Conservation (phyloP, 202 grass and related monocot species). For the Setaria viridis region DNA sequence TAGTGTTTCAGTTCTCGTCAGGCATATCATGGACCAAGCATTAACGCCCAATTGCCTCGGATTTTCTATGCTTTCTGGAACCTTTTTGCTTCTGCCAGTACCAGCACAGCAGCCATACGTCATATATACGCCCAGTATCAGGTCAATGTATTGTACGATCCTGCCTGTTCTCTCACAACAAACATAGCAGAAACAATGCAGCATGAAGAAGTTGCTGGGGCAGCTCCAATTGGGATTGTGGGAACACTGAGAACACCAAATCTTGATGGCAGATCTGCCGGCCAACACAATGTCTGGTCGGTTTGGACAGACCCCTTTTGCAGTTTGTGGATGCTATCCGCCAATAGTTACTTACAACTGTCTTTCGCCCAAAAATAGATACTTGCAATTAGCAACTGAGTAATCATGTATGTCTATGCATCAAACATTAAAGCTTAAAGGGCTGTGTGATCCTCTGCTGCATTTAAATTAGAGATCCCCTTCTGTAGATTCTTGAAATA, state of each 20-base stretch:
- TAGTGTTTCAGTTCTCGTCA: conserved; percentile 39
- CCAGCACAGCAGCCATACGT: conserved; percentile 26
- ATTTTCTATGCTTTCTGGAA: conserved; percentile 27
- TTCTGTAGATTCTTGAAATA: not conserved
- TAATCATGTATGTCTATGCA: not conserved
- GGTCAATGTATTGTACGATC: conserved; percentile 31
- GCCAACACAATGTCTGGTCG: conserved; percentile 44
- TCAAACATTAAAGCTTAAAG: not conserved
- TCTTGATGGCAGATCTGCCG: conserved; percentile 43
- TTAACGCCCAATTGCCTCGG: conserved; percentile 31
- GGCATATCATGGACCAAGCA: conserved; percentile 28
- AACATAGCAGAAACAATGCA: not conserved
- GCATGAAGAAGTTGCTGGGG: conserved; percentile 26
- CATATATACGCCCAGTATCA: conserved; percentile 22
- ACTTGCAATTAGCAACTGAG: conserved; percentile 12
- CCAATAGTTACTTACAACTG: conserved; percentile 23
- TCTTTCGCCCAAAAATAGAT: conserved; percentile 17
- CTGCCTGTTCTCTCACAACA: conserved; percentile 28
- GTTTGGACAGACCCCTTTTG: conserved; percentile 35
- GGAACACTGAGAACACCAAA: conserved; percentile 37
- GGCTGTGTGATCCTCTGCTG: not conserved
- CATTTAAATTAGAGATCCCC: conserved; percentile 14
- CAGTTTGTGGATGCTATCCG: conserved; percentile 43
- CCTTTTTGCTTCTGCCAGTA: conserved; percentile 28
- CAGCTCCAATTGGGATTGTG: conserved; percentile 38